Evolutionary conservation across 2,329 filamentous ascomycete genomes (phyloP), one percentile per base, ranked within the genome.

Genomic region (Cordyceps cicadae): DNA sequence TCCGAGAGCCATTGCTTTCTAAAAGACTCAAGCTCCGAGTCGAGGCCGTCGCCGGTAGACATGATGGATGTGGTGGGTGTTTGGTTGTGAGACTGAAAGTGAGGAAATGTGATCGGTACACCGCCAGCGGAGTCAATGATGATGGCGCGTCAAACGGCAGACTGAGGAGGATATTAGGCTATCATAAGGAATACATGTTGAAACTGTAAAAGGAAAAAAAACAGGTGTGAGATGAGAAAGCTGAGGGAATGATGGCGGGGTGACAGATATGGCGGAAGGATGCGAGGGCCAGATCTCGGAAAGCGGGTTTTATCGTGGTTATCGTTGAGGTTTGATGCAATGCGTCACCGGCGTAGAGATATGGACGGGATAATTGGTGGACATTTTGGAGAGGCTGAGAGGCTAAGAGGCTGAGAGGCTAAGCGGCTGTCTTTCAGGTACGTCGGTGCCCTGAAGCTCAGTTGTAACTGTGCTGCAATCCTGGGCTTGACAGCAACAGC

Each of bases 1-100:
- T 97, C 92, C 66, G 90, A 87, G 62, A 85, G 85, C 92, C 92
- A 97, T 79, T 91, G 82, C 68, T 84, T 82, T 67, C 92, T 86
- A 75, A 97, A 97, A 54, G 83, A 87, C 73, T 96, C 90, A 64
- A 97, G 83, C 73, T 96, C 92, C 52, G 87, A 80, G 70, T 83
- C 83, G 46, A 80, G 74, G 17, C 61, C 54, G 19, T 57, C 46
- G 56, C 41, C 50, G 15, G 66, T 53, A 7, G 63, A 12, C 66
- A 67, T 67, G 60, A 52, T 52, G 45, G 46, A 17, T 17, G 37
- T 34, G 8, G 24, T 14, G 12, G 14, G 15, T n/a, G 17, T 19
- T 12, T 15, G 41, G 45, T 32, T 17, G 14, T 37, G 17, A 49
- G 21, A 12, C 51, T n/a, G 24, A 21, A 45, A 29, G 39, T 9